Base-by-base conservation (phyloP, 179 eudicot genomes). In the Gypsophila paniculata region DNA sequence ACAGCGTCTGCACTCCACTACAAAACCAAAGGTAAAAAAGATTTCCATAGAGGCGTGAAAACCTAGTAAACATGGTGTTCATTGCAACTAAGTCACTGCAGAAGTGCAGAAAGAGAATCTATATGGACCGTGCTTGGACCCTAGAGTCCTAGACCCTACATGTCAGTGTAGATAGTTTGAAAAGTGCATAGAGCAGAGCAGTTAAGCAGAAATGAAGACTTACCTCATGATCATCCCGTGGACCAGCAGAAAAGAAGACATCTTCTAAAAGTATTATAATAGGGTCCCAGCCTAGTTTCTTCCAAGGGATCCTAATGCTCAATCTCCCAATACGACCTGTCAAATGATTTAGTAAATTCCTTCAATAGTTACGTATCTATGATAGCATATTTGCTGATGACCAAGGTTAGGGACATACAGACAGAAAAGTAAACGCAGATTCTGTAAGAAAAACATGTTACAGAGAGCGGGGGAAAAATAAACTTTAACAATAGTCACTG, bases 251-350 rank as follows among this genome's bases (percentile, higher is more conserved):
- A 76, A 94, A 82, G 70, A 84, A 80, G 36, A 91, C 93, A 84
- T 94, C 97, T 72, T 94, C 97, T 46, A 94, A 76, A 59, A 75
- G 78, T 42, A 94, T 94, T 74, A 88, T 85, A 17, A 94, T 84
- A 64, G 99, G 99, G 61, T 91, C 99, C 99, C 99, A 88, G 34
- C 99, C 96, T 73, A 94, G 92, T 78, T 94, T 94, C 81, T 88
- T 91, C 99, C 99, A 94, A 58, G 99, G 97, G 65, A 94, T 91
- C 82, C 82, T 88, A 68, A 94, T 94, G 77, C 99, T 89, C 69
- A 94, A 78, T 85, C 89, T 88, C 69, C 99, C 99, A 74, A 94
- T 92, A 59, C 79, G 88, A 69, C 99, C 99, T 94, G 81, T 36
- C 52, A 54, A 68, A 44, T 17, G 55, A 57, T 44, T 42, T 34